Evolutionary conservation across 2,329 filamentous ascomycete genomes (phyloP), one percentile per base, ranked within the genome.

Genomic region (Calonectria leucothoes): DNA sequence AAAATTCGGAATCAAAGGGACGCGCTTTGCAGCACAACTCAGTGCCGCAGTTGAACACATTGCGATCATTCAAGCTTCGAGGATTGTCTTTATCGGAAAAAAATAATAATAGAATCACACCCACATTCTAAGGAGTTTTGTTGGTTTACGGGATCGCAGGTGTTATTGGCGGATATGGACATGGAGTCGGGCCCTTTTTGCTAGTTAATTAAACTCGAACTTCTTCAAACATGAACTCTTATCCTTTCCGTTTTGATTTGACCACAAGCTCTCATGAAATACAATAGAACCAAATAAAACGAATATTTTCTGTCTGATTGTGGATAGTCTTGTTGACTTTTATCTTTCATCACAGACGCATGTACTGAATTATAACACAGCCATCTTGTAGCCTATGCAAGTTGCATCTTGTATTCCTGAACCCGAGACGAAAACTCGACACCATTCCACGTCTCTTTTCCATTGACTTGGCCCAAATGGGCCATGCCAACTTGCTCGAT

Each of bases 61-160:
- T 79, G 6, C 20, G 78, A 45, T 66, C 74, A 0, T 77, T 79
- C 23, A 79, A 79, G 67, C 25, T 79, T n/a, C 70, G 77, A n/a
- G 74, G 69, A 10, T 45, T 79, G 29, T 68, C 70, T 20, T 45
- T 79, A 23, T 68, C 70, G 0, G 72, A 74, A 0, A 70, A 76
- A 17, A 73, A 70, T 3, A 51, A 73, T 0, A 65, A 59, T 1
- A 51, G 75, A 17, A 51, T 17, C 1, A 6, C 64, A 0, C 49
- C 73, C 0, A 72, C 66, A 4, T 73, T 75, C 12, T 75, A 20
- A 66, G 10, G 6, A 45, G 23, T 8, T 6, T 23, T n/a, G 12
- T 12, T 3, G n/a, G n/a, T 23, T 45, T 45, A 12, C 14, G 23
- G 6, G 23, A 23, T 12, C 23, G 11, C n/a, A 45, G n/a, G 42